Conservation (phyloP, 306 rosid species). For the Prosopis cineraria region DNA sequence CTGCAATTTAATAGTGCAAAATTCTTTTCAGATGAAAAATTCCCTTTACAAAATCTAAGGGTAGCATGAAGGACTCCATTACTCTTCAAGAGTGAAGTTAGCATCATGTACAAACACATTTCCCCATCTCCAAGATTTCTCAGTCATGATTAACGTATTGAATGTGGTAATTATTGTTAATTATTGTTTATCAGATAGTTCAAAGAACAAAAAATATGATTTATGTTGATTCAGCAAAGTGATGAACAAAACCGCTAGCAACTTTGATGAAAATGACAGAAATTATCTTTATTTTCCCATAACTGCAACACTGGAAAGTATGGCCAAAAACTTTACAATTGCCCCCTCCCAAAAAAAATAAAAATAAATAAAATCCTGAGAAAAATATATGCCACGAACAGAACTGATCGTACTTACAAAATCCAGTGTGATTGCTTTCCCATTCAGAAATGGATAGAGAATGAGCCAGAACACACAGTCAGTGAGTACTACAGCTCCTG, state of each 20-base stretch:
- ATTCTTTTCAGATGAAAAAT: conserved; percentile 27
- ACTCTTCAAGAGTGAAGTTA: conserved; percentile 13
- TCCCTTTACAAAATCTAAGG: background rate
- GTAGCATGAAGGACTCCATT: background rate
- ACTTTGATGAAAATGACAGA: conserved; percentile 16
- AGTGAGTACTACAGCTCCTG: conserved; percentile 82
- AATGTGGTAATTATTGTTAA: background rate
- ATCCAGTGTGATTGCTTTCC: conserved; percentile 42
- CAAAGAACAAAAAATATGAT: background rate
- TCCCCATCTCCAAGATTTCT: conserved; percentile 7
- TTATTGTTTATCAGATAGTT: background rate
- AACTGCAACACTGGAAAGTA: background rate
- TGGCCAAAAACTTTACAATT: background rate
- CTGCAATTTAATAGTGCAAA: conserved; percentile 50
- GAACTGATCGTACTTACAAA: conserved; percentile 60
- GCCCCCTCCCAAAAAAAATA: background rate
- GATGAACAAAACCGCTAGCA: conserved; percentile 13
- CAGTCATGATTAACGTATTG: background rate
- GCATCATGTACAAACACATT: background rate
- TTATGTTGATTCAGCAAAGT: background rate
- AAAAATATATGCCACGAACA: conserved; percentile 10
- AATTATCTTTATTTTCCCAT: background rate
- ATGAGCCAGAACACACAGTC: conserved; percentile 83
- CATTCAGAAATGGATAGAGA: conserved; percentile 68
- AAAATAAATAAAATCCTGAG: background rate